These are phyloP conservation scores for Kwoniella mangroviensis DNA, from an alignment of 768 basidiomycete genomes.

Conservation along the genomic window DNA sequence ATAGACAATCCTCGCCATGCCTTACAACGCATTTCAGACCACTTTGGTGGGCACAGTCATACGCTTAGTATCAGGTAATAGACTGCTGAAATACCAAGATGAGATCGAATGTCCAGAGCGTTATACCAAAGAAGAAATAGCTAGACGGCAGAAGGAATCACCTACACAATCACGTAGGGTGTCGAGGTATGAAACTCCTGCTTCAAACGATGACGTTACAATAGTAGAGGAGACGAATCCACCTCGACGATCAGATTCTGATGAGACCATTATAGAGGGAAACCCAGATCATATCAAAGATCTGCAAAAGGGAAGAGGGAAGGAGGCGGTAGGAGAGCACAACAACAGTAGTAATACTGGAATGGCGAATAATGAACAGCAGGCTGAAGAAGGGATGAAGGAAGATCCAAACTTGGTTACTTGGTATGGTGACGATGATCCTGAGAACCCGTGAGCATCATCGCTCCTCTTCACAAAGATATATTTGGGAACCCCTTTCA, in stretches of 20 bases:
- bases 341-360: neutral
- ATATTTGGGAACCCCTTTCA: no score
- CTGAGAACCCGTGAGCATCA: slow-evolving; percentile 30
- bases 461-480: neutral
- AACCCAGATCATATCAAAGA: neutral
- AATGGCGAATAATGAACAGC: slow-evolving; percentile 10
- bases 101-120: slow-evolving; percentile 22
- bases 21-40: slow-evolving; percentile 25
- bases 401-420: slow-evolving; percentile 23
- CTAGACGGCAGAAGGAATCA: neutral
- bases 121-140: slow-evolving; percentile 15
- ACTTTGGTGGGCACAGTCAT: slow-evolving; percentile 17
- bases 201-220: neutral
- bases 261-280: slow-evolving; percentile 12
- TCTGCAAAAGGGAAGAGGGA: slow-evolving; percentile 2
- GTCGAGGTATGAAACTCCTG: neutral
- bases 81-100: slow-evolving; percentile 22
- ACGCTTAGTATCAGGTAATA: slow-evolving; percentile 7
- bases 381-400: slow-evolving; percentile 22
- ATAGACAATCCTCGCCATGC: slow-evolving; percentile 3
- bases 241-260: slow-evolving; percentile 11
- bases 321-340: neutral
- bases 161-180: neutral
- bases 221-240: neutral
- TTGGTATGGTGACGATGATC: slow-evolving; percentile 31